Base-by-base conservation (phyloP, 2,329 filamentous ascomycete genomes). In the Sphaerostilbella broomeana region DNA sequence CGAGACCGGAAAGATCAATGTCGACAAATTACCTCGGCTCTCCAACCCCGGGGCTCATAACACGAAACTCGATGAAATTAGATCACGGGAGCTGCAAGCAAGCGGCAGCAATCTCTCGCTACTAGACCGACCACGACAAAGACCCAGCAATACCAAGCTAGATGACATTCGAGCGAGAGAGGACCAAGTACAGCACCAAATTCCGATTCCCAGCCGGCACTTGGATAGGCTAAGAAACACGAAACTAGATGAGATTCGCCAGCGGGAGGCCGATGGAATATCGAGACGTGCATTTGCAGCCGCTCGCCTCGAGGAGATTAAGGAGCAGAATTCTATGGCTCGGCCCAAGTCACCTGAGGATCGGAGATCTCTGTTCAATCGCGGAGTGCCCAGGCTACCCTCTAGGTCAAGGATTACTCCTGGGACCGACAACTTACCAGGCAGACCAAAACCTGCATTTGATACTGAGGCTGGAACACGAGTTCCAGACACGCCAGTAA, bases 261-360 rank as follows among this genome's bases (percentile, higher is more conserved):
- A 61, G 30, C 58, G 61, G 16, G 70, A 73, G 49, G 58, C 58
- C 32, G 60, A 65, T 20, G 63, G 62, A 3, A 48, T 69, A 18
- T 69, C 73, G 5, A 68, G 57, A 40, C 62, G 67, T 36, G 65
- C 66, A 2, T 53, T 73, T 12, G 67, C 73, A n/a, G 63, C 64
- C 6, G 67, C 68, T 38, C 63, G 65, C 21, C 56, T 78, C 3
- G 72, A 70, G 22, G 73, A 75, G 52, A 75, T 75, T 39, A 63
- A 67, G 26, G 68, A 73, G 38, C 62, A 57, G 41, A 74, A 77
- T 50, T 64, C 67, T 24, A 59, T 62, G 46, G 63, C 65, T 6
- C 58, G 62, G 34, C 67, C 67, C 8, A 53, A 62, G 6, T 70
- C 67, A 1, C 66, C 69, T 11, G 66, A 62, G 27, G 53, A 69